These are phyloP conservation scores for Epicoccum sorghinum DNA, from an alignment of 2,329 filamentous ascomycete genomes.

Conservation along the genomic window DNA sequence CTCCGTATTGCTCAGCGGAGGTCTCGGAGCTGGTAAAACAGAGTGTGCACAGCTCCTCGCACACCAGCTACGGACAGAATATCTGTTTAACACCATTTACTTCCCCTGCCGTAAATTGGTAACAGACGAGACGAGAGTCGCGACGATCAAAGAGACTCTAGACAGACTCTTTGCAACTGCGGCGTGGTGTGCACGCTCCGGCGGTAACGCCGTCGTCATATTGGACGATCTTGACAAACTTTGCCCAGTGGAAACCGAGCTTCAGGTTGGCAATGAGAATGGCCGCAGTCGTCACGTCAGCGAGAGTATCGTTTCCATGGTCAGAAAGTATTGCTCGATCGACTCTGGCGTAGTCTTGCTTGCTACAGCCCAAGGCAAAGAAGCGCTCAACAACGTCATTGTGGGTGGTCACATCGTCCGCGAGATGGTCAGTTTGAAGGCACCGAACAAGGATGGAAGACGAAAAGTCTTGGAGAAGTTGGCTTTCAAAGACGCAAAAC, in stretches of 20 bases:
- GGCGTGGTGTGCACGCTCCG: slow-evolving; percentile 87
- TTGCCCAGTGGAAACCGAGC: slow-evolving; percentile 90
- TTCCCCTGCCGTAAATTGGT: slow-evolving; percentile 86
- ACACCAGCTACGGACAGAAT: slow-evolving; percentile 71
- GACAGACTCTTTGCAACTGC: slow-evolving; percentile 85
- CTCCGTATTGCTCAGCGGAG: slow-evolving; percentile 87
- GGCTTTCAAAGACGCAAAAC: slow-evolving; percentile 55
- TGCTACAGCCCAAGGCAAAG: slow-evolving; percentile 91
- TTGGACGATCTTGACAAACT: slow-evolving; percentile 93
- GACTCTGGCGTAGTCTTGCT: slow-evolving; percentile 84
- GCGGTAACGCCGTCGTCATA: slow-evolving; percentile 82
- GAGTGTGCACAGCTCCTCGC: slow-evolving; percentile 78
- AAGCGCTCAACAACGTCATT: slow-evolving; percentile 87
- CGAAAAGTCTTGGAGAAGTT: slow-evolving; percentile 83
- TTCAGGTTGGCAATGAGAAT: slow-evolving; percentile 93
- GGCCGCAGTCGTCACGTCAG: slow-evolving; percentile 90
- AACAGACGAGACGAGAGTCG: slow-evolving; percentile 87
- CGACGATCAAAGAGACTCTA: slow-evolving; percentile 88
- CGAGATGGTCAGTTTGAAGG: slow-evolving; percentile 87
- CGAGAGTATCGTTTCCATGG: slow-evolving; percentile 82
- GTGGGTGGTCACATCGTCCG: slow-evolving; percentile 90
- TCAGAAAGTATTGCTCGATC: slow-evolving; percentile 80
- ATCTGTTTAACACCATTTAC: slow-evolving; percentile 82
- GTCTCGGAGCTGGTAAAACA: slow-evolving; percentile 89
- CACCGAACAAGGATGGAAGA: slow-evolving; percentile 89